phyloP scores from a whole-genome alignment of 345 rosid species.

The Cochlearia excelsa region DNA sequence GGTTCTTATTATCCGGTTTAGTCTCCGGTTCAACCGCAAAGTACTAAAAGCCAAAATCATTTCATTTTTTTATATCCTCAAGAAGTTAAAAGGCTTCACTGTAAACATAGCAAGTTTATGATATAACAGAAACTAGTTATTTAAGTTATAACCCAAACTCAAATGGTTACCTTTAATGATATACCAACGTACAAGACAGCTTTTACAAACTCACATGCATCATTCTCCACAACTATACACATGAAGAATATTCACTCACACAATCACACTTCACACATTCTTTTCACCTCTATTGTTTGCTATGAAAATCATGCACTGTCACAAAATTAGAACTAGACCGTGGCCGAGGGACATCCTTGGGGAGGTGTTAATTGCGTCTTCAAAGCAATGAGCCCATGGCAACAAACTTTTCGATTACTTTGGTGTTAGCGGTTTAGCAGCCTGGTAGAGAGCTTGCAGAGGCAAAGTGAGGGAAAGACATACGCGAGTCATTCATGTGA shows the following conservation, averaged over 20 bases:
- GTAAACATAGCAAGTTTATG: not conserved
- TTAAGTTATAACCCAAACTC: not conserved
- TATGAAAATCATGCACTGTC: conserved; percentile 12
- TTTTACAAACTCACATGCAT: conserved; percentile 24
- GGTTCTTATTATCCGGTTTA: too few relatives aligned
- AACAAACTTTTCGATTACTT: conserved; percentile 20
- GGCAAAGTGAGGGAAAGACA: conserved; percentile 67
- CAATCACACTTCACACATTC: conserved; percentile 24
- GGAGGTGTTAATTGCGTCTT: conserved; percentile 14
- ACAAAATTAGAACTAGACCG: not conserved
- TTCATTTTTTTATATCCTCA: too few relatives aligned
- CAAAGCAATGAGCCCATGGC: conserved; percentile 5
- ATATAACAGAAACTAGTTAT: not conserved
- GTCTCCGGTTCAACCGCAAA: too few relatives aligned
- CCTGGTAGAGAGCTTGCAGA: conserved; percentile 88
- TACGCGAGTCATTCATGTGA: conserved; percentile 44
- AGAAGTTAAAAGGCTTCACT: too few relatives aligned
- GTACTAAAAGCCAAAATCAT: too few relatives aligned
- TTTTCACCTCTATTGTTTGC: conserved; percentile 10
- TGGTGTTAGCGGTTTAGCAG: conserved; percentile 20
- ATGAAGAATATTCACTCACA: conserved; percentile 29
- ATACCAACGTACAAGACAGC: too few relatives aligned
- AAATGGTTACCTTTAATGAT: too few relatives aligned
- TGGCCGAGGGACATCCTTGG: conserved; percentile 15
- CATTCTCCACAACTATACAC: conserved; percentile 29